Base-by-base conservation (phyloP, 1,284 basidiomycete genomes). In the Cryptococcus amylolentus region DNA sequence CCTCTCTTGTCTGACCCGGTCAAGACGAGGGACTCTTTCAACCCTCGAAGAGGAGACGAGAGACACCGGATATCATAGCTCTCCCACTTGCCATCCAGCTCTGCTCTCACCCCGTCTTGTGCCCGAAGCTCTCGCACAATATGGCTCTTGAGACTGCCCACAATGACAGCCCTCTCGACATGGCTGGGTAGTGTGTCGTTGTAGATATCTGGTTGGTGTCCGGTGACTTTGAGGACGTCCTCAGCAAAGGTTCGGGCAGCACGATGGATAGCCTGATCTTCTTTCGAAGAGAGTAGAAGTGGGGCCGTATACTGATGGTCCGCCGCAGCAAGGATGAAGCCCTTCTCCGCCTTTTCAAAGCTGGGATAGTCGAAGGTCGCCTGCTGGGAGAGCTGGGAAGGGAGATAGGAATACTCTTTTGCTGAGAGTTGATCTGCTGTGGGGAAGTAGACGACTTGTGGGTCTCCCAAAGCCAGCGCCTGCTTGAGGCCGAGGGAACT, bases 41-140 rank as follows among this genome's bases (percentile, higher is more conserved):
- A 75, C 5, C 84, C 85, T 42, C 83, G 82, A 5, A 86, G 73
- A 8, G 85, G 84, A 59, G 84, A 80, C 39, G 77, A 67, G 4
- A 86, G 83, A 54, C 82, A 80, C 51, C 73, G 73, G 6, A 82
- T 75, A 61, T 83, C 68, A 72, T 83, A 87, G 0, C 82, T 71
- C 67, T 87, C 86, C 86, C 86, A 87, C 58, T 83, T 78, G 3
- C 85, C 85, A 54, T 82, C 67, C 49, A 87, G 78, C 1, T 75
- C 75, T 4, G 83, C 84, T 1, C 84, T 50, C 8, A 61, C 49
- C n/a, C n/a, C 37, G 13, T 52, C 38, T n/a, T 56, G 18, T 8
- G 55, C 61, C 3, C 56, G 39, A 23, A 61, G 37, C 1, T 54
- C 54, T n/a, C 59, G 54, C 38, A 69, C 55, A 4, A 82, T 77